Base-by-base conservation (phyloP, 2,329 filamentous ascomycete genomes). In the Magnaporthiopsis rhizophila region DNA sequence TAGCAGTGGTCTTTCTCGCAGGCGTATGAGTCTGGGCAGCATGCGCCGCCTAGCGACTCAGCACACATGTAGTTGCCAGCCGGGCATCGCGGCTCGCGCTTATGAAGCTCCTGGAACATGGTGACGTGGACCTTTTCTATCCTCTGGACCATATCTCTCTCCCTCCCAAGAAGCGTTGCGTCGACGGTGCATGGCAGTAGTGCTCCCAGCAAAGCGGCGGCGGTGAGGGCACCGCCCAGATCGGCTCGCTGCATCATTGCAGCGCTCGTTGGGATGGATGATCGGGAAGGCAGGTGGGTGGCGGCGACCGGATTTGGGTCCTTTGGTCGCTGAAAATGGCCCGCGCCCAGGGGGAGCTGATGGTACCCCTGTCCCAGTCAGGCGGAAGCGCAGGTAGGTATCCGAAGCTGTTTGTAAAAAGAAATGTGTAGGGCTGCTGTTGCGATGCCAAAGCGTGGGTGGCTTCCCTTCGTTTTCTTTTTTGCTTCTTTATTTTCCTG, bases 1-100 rank as follows among this genome's bases (percentile, higher is more conserved):
- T 77, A 78, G 65, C 81, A 84, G 50, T 78, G 80, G 45, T 78
- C 74, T 59, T 73, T 74, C 2, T 73, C 80, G 70, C 83, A 86
- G 4, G 74, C 73, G 68, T 83, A 85, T 56, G 75, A 71, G 5
- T 76, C 70, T 1, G 81, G 81, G 65, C 81, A 83, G 65, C 81
- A 83, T 45, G 77, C 79, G 45, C 81, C 81, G 26, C 71, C 69
- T n/a, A 79, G 64, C 12, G 75, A 75, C 3, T 72, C 68, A 6
- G 79, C 72, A 61, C 80, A 82, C 21, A 68, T 61, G 6, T 62
- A 61, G 59, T 69, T 70, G 59, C 60, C 67, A 8, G 68, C 63
- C n/a, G 70, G 68, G 45, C 70, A 71, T 36, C 62, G 64, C 13
- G 24, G 18, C 36, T 34, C 64, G 26, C 68, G 65, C 50, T 64